Percentiles rank a stretch among this genome's conserved stretches.
Conservation (phyloP, 768 basidiomycete species). For the Tubosaeta sp. region DNA sequence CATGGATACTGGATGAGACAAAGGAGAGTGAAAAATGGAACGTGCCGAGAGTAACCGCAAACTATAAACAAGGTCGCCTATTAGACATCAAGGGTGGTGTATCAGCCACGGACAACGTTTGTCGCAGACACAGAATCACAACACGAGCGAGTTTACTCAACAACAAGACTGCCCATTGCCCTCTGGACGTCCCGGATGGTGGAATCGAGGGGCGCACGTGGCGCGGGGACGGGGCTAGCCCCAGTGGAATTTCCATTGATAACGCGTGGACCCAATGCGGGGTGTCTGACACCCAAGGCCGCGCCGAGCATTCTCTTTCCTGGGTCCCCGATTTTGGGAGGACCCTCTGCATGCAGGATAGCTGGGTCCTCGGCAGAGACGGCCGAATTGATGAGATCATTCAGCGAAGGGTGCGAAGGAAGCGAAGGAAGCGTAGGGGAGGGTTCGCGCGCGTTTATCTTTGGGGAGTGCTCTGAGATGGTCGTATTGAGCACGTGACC, state of each 20-base stretch:
- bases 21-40: slow-evolving; percentile 27
- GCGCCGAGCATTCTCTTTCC: slow-evolving; percentile 88
- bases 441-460: slow-evolving; percentile 55
- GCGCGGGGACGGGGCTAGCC: slow-evolving; percentile 21
- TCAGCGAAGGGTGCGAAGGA: slow-evolving; percentile 80
- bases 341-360: slow-evolving; percentile 48
- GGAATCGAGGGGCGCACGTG: slow-evolving; percentile 45
- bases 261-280: slow-evolving; percentile 60
- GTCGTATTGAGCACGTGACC: slow-evolving; percentile 37
- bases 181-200: slow-evolving; percentile 67
- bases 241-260: slow-evolving; percentile 39
- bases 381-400: slow-evolving; percentile 75
- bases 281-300: slow-evolving; percentile 80
- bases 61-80: slow-evolving; percentile 19
- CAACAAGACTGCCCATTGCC: slow-evolving; percentile 72
- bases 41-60: slow-evolving; percentile 8
- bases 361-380: slow-evolving; percentile 62
- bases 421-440: slow-evolving; percentile 80
- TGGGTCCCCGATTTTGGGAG: slow-evolving; percentile 84
- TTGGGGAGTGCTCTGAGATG: slow-evolving; percentile 50
- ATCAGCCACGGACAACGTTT: slow-evolving; percentile 19
- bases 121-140: slow-evolving; percentile 16
- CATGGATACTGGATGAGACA: slow-evolving; percentile 19
- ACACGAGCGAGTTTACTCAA: slow-evolving; percentile 47
- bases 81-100: slow-evolving; percentile 16